A percentile compares a stretch with the other conserved stretches of the same genome.
phyloP scores from a whole-genome alignment of 805 yeast genomes.

The Starmerella gropengiesseri region DNA sequence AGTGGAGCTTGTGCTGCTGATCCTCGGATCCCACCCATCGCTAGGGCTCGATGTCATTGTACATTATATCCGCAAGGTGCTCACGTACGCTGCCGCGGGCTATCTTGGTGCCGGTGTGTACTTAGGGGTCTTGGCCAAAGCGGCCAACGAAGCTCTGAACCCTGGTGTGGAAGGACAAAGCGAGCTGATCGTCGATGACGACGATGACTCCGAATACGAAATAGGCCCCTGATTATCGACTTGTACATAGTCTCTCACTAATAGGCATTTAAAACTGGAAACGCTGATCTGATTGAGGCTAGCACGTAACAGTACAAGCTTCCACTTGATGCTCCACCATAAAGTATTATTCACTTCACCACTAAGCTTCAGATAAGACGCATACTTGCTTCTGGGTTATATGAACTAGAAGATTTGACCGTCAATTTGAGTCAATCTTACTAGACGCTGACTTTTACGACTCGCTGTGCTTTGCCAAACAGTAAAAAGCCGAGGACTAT shows the following conservation, averaged over 20 bases:
- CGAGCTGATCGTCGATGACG: conserved; percentile 25
- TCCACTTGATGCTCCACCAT: too few relatives aligned
- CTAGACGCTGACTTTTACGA: too few relatives aligned
- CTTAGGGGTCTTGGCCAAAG: conserved; percentile 23
- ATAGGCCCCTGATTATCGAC: conserved; percentile 7
- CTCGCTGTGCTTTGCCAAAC: too few relatives aligned
- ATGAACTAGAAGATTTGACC: too few relatives aligned
- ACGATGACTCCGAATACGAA: conserved; percentile 22
- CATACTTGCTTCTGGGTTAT: too few relatives aligned
- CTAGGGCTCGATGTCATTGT: not conserved
- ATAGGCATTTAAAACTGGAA: too few relatives aligned
- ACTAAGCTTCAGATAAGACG: too few relatives aligned
- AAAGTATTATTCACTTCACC: too few relatives aligned
- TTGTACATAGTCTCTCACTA: not conserved
- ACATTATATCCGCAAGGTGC: conserved; percentile 1
- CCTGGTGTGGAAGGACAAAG: conserved; percentile 24
- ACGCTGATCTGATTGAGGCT: too few relatives aligned
- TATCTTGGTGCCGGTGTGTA: conserved; percentile 22
- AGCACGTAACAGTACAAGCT: too few relatives aligned
- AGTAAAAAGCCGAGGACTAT: too few relatives aligned
- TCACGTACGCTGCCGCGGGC: conserved; percentile 21
- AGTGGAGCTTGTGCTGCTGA: not conserved
- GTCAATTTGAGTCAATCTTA: too few relatives aligned
- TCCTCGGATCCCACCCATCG: not conserved
- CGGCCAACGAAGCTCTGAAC: conserved; percentile 22